Evolutionary conservation across 108 stramenopile genomes (phyloP).

Genomic region (Stephanodiscus minutulus): DNA sequence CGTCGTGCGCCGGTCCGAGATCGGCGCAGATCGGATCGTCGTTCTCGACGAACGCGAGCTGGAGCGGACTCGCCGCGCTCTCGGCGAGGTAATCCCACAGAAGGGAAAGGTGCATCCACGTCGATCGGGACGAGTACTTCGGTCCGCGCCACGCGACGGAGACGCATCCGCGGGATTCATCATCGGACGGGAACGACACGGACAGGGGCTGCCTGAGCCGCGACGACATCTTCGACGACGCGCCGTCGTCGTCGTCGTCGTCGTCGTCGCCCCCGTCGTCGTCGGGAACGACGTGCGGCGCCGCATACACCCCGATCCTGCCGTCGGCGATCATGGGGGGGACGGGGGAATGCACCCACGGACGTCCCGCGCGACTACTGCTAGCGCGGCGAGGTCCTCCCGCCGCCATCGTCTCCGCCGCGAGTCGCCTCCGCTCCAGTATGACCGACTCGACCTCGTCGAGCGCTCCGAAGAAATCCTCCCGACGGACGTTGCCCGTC

Average conservation of each 20-base stretch:
- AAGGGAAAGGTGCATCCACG: constrained; percentile 32
- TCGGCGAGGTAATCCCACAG: constrained; percentile 48
- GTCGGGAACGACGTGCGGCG: constrained; percentile 18
- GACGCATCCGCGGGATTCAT: constrained; percentile 47
- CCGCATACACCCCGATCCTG: constrained; percentile 30
- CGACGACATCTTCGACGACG: background rate
- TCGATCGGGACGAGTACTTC: constrained; percentile 14
- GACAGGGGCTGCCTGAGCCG: constrained; percentile 11
- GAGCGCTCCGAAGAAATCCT: constrained; percentile 38
- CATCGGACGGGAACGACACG: constrained; percentile 44
- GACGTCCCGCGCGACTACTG: constrained; percentile 22
- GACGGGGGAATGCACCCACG: constrained; percentile 33
- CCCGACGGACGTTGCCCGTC: constrained; percentile 41
- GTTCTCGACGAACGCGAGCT: constrained; percentile 48
- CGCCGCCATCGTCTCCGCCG: background rate
- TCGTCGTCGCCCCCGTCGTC: background rate
- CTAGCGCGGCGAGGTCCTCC: too few species aligned
- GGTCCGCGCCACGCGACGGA: constrained; percentile 49
- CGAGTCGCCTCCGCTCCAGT: constrained; percentile 15
- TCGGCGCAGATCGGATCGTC: constrained; percentile 47
- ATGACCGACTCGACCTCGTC: constrained; percentile 46
- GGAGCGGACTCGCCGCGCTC: constrained; percentile 43
- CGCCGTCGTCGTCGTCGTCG: background rate
- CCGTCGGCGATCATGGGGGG: constrained; percentile 31
- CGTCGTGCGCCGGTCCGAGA: constrained; percentile 42